Evolutionary conservation across 345 rosid genomes (phyloP).

Genomic region (Acer campestre): DNA sequence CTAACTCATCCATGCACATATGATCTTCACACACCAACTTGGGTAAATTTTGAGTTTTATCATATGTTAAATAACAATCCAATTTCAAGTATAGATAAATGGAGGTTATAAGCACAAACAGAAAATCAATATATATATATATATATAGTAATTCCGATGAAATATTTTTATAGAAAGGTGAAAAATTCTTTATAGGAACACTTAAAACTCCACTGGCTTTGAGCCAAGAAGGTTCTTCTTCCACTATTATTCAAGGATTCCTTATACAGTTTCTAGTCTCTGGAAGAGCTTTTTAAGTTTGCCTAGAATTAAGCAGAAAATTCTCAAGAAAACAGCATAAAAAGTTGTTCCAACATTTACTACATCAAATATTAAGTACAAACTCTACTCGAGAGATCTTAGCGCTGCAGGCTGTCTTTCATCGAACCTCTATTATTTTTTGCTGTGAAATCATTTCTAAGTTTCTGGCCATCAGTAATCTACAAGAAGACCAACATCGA

Average conservation of each 20-base stretch:
- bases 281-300: conserved; percentile 17
- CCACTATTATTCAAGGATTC: conserved; percentile 37
- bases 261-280: conserved; percentile 39
- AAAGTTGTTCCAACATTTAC: conserved; percentile 21
- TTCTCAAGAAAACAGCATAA: conserved; percentile 32
- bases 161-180: neutral
- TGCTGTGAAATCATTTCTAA: conserved; percentile 21
- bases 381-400: conserved; percentile 27
- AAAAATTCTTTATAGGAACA: conserved; percentile 21
- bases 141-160: neutral
- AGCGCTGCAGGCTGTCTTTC: conserved; percentile 18
- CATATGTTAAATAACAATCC: neutral
- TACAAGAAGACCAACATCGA: conserved; percentile 15
- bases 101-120: too few relatives aligned
- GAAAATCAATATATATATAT: too few relatives aligned
- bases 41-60: neutral
- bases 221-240: conserved; percentile 29
- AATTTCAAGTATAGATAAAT: neutral
- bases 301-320: conserved; percentile 21
- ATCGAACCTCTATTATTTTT: conserved; percentile 23
- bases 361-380: conserved; percentile 25
- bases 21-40: neutral
- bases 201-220: conserved; percentile 26
- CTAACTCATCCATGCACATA: neutral
- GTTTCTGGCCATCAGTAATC: conserved; percentile 13